Conservation (phyloP, 768 basidiomycete genomes). For the Mycena vulgaris region DNA sequence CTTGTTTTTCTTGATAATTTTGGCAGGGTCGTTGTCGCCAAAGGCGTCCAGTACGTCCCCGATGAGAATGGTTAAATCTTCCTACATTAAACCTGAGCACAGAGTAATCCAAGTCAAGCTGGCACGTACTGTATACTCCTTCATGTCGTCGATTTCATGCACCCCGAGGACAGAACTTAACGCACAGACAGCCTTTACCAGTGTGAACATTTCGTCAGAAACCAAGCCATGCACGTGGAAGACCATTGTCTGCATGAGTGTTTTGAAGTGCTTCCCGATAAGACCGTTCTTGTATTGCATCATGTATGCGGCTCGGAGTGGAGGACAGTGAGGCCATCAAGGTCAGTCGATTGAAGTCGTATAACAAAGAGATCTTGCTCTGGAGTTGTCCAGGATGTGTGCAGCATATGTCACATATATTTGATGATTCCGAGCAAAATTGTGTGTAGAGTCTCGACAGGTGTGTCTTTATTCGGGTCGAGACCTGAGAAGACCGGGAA, state of each 20-base stretch:
- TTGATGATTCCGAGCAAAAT: slow-evolving; percentile 48
- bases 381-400: too few relatives aligned
- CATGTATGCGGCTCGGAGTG: slow-evolving; percentile 41
- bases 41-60: slow-evolving; percentile 56
- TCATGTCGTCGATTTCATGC: slow-evolving; percentile 46
- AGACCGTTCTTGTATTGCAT: slow-evolving; percentile 52
- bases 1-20: slow-evolving; percentile 54
- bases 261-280: slow-evolving; percentile 55
- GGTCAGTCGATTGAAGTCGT: slow-evolving; percentile 4
- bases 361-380: not conserved
- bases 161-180: slow-evolving; percentile 52
- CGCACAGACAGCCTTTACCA: slow-evolving; percentile 41
- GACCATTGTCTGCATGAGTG: slow-evolving; percentile 45
- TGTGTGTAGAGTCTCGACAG: slow-evolving; percentile 20
- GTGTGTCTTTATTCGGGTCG: slow-evolving; percentile 21
- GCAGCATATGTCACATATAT: slow-evolving; percentile 52
- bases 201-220: slow-evolving; percentile 37
- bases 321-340: not conserved
- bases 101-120: too few relatives aligned
- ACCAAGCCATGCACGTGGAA: slow-evolving; percentile 51
- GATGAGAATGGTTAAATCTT: slow-evolving; percentile 46
- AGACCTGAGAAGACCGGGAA: slow-evolving; percentile 5
- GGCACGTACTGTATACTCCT: slow-evolving; percentile 49
- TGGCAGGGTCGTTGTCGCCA: slow-evolving; percentile 51
- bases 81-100: slow-evolving; percentile 41